Conservation (phyloP, 306 rosid genomes). For the Sesbania bispinosa region DNA sequence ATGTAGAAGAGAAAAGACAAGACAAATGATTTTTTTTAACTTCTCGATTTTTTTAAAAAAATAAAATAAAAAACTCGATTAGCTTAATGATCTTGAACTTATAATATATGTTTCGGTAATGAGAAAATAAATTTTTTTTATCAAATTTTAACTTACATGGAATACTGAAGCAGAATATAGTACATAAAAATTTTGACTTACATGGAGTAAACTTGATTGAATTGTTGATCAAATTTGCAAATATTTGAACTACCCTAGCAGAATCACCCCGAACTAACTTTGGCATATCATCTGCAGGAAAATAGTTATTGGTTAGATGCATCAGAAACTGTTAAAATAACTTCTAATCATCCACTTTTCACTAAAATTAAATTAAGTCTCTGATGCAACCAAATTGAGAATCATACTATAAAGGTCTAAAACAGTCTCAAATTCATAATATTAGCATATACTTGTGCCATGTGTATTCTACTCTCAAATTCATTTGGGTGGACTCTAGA, state of each 20-base stretch:
- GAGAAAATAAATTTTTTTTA: too few relatives aligned
- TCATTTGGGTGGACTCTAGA: not conserved
- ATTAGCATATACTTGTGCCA: too few relatives aligned
- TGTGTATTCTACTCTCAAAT: not conserved
- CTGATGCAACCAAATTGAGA: conserved; percentile 4
- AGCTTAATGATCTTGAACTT: too few relatives aligned
- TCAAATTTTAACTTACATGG: too few relatives aligned
- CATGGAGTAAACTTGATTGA: conserved; percentile 94
- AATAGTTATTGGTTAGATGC: conserved; percentile 3
- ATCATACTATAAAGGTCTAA: conserved; percentile 82
- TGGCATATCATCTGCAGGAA: conserved; percentile 84
- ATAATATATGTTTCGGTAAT: too few relatives aligned
- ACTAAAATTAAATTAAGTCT: conserved; percentile 13
- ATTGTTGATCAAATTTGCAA: conserved; percentile 92
- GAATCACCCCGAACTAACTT: conserved; percentile 90
- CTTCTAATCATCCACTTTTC: not conserved
- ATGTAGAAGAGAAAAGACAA: too few relatives aligned
- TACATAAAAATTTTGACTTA: conserved; percentile 37
- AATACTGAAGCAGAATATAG: too few relatives aligned
- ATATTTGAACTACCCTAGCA: conserved; percentile 95
- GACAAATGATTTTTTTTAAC: too few relatives aligned
- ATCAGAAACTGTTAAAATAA: conserved; percentile 4
- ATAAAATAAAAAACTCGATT: too few relatives aligned
- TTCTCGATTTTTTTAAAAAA: too few relatives aligned
- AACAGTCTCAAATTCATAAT: too few relatives aligned